Evolutionary conservation across 805 yeast genomes (phyloP), one percentile per base, ranked within the genome.

Genomic region (Ogataea dorogensis): DNA sequence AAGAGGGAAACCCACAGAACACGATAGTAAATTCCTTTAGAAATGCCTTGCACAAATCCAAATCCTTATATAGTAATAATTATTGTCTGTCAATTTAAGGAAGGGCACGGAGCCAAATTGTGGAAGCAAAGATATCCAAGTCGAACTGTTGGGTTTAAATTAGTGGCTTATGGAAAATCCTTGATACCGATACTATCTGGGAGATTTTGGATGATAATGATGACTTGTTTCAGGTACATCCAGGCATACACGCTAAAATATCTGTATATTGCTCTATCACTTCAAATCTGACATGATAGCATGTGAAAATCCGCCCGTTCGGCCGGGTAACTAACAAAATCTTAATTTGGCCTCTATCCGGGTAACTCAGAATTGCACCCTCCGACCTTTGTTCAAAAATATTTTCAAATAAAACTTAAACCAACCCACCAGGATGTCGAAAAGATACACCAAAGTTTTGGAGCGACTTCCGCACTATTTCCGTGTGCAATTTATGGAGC

Each of bases 371-470:
- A 10, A 20, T 10, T 20, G 9, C 22, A 8, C 22, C 7, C 22
- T 8, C 22, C 22, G 29, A 15, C 15, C 30, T n/a, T n/a, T n/a
- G n/a, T 28, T 8, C 31, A 19, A 28, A 17, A 16, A 14, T 23
- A 22, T 15, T 31, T 22, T 22, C 18, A 12, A n/a, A 31, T 15
- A 14, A 31, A 11, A 31, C 22, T 25, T 23, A 24, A 19, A 25
- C 13, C 21, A 7, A 11, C 16, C n/a, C 28, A 15, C 10, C 29
- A 29, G 24, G 33, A 19, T 30, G 38, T 24, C 39, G 37, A 59
- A 58, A 37, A 55, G 66, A 37, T 61, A 59, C 33, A 58, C 60
- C 12, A 49, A 51, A 15, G 53, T 55, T 33, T 32, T 60, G 7
- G 58, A 59, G 7, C 47, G 55, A 38, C 46, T 59, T 23, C 64